A percentile compares a stretch with the other conserved stretches of the same genome.
phyloP scores from a whole-genome alignment of 1,284 basidiomycete species.

The Baeospora myosura region DNA sequence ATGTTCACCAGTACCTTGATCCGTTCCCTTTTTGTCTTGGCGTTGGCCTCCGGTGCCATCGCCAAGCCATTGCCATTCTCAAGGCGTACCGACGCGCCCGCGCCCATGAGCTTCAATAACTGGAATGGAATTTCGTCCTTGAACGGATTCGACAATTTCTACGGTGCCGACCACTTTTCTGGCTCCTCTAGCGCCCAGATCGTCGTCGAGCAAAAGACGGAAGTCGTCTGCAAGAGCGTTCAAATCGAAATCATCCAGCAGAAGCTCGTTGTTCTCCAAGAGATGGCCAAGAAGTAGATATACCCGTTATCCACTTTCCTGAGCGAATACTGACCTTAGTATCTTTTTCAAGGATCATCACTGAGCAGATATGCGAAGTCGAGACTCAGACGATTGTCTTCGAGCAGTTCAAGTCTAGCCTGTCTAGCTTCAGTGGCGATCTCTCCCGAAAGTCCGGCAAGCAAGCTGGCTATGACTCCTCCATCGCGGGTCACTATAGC shows the following conservation, averaged over 20 bases:
- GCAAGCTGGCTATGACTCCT: conserved; percentile 16
- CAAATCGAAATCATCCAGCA: conserved; percentile 14
- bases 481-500: conserved; percentile 1
- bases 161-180: conserved; percentile 32
- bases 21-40: no score
- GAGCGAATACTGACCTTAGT: conserved; percentile 1
- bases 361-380: conserved; percentile 24
- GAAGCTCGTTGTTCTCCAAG: conserved; percentile 13
- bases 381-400: conserved; percentile 26
- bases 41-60: no score
- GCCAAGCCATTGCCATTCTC: no score
- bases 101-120: conserved; percentile 14
- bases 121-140: conserved; percentile 30
- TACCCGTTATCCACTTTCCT: neutral
- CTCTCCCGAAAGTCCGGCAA: conserved; percentile 18
- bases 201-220: conserved; percentile 22
- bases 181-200: conserved; percentile 24
- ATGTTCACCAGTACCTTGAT: no score
- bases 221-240: conserved; percentile 12
- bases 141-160: conserved; percentile 33
- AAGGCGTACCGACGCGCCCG: no score
- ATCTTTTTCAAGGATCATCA: conserved; percentile 26
- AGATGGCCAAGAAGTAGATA: conserved; percentile 23
- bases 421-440: conserved; percentile 20
- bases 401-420: conserved; percentile 21